A percentile compares a stretch with the other conserved stretches of the same genome.
Evolutionary conservation across 1,284 basidiomycete genomes (phyloP).

Genomic region (Irpex sp.): DNA sequence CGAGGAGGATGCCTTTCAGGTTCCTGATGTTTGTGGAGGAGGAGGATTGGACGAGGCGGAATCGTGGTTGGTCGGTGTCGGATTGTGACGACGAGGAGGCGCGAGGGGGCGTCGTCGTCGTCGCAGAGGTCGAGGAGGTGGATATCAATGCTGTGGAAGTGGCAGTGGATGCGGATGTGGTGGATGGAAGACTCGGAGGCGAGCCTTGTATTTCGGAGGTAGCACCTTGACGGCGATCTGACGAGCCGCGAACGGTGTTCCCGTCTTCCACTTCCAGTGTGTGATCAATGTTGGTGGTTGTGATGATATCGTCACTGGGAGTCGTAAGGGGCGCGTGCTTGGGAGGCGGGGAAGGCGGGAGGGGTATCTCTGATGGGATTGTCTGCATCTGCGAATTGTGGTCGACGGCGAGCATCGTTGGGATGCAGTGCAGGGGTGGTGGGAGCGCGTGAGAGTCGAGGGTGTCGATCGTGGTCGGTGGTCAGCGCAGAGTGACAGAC

Average conservation of each 20-base stretch:
- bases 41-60: not conserved
- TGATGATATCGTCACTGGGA: not conserved
- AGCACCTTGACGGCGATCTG: not conserved
- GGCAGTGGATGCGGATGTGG: not conserved
- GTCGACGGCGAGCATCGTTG: not conserved
- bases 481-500: not conserved
- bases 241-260: not conserved
- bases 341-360: not conserved
- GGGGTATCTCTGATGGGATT: not conserved
- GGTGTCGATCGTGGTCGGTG: not conserved
- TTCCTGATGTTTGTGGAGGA: not conserved
- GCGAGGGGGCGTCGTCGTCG: not conserved
- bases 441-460: not conserved
- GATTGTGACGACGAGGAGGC: too few relatives aligned
- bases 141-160: too few relatives aligned
- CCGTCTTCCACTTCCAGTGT: not conserved
- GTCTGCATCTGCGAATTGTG: not conserved
- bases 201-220: not conserved
- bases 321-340: not conserved
- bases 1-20: conserved; percentile 9
- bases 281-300: not conserved
- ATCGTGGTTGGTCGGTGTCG: not conserved
- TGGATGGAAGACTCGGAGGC: not conserved
- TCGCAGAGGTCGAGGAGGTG: too few relatives aligned
- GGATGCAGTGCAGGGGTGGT: not conserved